Evolutionary conservation across 108 stramenopile species (phyloP).

Genomic region (Cyclotella atomus): DNA sequence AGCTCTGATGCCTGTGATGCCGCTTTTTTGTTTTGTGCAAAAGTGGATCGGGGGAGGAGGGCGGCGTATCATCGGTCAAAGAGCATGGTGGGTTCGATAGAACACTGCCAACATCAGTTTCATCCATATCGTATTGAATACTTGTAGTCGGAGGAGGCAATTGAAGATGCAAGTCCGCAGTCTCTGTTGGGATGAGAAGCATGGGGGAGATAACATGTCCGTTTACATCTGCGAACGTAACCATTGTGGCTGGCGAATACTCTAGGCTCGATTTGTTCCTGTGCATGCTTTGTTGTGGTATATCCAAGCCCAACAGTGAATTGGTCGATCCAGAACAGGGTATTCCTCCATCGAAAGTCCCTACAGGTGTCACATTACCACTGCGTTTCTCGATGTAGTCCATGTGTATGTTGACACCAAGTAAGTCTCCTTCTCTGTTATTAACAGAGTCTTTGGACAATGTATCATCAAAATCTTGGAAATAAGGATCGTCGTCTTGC

Average conservation of each 20-base stretch:
- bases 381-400: not conserved
- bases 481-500: not conserved
- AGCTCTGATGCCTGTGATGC: constrained; percentile 13
- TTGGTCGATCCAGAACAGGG: constrained; percentile 6
- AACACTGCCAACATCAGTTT: not conserved
- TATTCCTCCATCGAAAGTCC: not conserved
- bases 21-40: not conserved
- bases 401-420: constrained; percentile 9
- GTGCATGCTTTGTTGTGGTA: constrained; percentile 2
- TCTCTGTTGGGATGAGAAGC: not conserved
- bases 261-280: constrained; percentile 13
- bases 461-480: constrained; percentile 20
- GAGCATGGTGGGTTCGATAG: not conserved
- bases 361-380: not conserved
- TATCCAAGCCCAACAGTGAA: constrained; percentile 7
- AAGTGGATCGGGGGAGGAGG: not conserved
- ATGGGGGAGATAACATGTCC: not conserved
- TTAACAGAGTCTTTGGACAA: constrained; percentile 7
- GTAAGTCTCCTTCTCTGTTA: constrained; percentile 7
- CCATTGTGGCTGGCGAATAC: constrained; percentile 2
- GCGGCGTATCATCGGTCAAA: not conserved
- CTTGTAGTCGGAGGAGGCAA: not conserved
- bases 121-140: not conserved
- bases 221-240: not conserved
- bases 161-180: not conserved